Conservation (phyloP, 257 asterid species). For the Primulina eburnea region DNA sequence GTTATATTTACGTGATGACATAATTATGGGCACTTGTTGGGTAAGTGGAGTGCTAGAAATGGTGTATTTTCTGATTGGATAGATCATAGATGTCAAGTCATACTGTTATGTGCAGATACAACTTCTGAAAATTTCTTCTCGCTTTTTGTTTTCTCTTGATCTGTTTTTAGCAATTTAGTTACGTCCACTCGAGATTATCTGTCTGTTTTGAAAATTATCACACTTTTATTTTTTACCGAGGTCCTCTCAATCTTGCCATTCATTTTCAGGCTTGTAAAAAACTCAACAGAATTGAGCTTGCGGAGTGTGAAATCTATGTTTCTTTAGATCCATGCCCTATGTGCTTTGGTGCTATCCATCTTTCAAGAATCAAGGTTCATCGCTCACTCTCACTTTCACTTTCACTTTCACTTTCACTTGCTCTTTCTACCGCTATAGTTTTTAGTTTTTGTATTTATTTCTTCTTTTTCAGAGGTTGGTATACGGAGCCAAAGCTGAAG, state of each 20-base stretch:
- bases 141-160: background rate
- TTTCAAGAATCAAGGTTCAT: constrained; percentile 81
- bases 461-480: constrained; percentile 70
- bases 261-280: constrained; percentile 86
- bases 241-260: constrained; percentile 18
- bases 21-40: background rate
- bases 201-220: background rate
- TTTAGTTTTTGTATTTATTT: background rate
- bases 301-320: constrained; percentile 95
- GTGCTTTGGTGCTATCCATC: constrained; percentile 99
- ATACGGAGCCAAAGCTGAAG: constrained; percentile 97
- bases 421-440: background rate
- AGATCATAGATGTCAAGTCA: background rate
- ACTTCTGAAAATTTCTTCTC: background rate
- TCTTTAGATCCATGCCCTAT: constrained; percentile 97
- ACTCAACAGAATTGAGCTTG: constrained; percentile 78
- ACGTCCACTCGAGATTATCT: background rate
- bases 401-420: background rate
- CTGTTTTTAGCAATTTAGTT: background rate
- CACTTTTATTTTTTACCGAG: background rate
- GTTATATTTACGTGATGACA: background rate
- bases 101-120: background rate
- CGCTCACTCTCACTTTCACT: background rate
- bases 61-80: background rate
- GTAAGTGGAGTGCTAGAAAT: background rate